These are phyloP conservation scores for Stagonosporopsis tanaceti DNA, from an alignment of 2,329 filamentous ascomycete genomes.

Conservation along the genomic window DNA sequence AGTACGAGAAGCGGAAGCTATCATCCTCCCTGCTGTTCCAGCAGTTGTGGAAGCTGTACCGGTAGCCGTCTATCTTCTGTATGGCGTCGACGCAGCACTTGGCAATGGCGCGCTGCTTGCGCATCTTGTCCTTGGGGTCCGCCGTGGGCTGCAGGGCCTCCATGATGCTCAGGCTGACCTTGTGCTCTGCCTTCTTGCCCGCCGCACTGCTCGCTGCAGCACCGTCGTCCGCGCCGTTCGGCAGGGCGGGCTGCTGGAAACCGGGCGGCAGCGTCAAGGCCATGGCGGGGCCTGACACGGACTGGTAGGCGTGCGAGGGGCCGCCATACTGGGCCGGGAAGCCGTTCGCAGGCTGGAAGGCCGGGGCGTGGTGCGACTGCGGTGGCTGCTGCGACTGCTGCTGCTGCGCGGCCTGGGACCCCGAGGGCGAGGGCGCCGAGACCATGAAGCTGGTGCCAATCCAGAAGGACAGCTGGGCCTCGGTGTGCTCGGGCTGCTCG, in stretches of 20 bases:
- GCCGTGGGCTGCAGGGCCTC: slow-evolving; percentile 46
- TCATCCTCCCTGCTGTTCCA: slow-evolving; percentile 58
- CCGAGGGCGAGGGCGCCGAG: slow-evolving; percentile 11
- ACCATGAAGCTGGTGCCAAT: slow-evolving; percentile 48
- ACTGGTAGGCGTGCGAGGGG: slow-evolving; percentile 27
- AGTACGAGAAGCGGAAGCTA: slow-evolving; percentile 57
- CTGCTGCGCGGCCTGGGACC: not conserved
- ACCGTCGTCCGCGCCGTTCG: not conserved
- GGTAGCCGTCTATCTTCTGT: slow-evolving; percentile 56
- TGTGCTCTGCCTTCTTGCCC: slow-evolving; percentile 29
- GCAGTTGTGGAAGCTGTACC: slow-evolving; percentile 60
- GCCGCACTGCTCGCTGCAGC: not conserved
- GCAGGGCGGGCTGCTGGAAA: slow-evolving; percentile 12
- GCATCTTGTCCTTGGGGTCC: slow-evolving; percentile 53
- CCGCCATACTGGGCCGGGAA: slow-evolving; percentile 9
- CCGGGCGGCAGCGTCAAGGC: slow-evolving; percentile 35
- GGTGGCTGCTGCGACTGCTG: slow-evolving; percentile 11
- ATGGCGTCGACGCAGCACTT: slow-evolving; percentile 55
- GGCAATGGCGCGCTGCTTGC: slow-evolving; percentile 57
- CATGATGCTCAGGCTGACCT: slow-evolving; percentile 45
- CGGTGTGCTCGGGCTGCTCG: slow-evolving; percentile 48
- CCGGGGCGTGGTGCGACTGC: slow-evolving; percentile 19
- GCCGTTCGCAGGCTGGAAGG: slow-evolving; percentile 40
- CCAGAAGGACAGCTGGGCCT: slow-evolving; percentile 51
- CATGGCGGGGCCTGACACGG: slow-evolving; percentile 36